Evolutionary conservation across 2,329 filamentous ascomycete species (phyloP).

Genomic region (Xylaria hypoxylon): DNA sequence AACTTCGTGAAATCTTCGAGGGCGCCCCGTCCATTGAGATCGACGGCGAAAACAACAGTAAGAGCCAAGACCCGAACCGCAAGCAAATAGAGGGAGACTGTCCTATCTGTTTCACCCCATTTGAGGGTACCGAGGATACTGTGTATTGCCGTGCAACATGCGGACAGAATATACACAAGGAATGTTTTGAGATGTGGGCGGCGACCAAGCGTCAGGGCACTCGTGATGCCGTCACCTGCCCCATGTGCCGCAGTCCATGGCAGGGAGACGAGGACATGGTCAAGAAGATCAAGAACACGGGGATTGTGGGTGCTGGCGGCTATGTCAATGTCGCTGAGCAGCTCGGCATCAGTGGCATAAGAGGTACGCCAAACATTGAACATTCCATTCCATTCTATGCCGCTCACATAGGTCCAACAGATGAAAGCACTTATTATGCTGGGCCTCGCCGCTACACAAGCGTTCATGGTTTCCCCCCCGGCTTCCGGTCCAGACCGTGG

Average conservation of each 20-base stretch:
- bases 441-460: neutral
- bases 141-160: slow-evolving; percentile 66
- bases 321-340: slow-evolving; percentile 72
- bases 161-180: slow-evolving; percentile 66
- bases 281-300: slow-evolving; percentile 58
- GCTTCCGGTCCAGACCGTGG: neutral
- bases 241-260: slow-evolving; percentile 71
- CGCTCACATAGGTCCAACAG: slow-evolving; percentile 12
- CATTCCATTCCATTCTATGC: neutral
- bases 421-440: slow-evolving; percentile 28
- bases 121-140: slow-evolving; percentile 55
- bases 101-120: slow-evolving; percentile 67
- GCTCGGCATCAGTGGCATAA: slow-evolving; percentile 65
- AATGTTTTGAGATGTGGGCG: slow-evolving; percentile 68
- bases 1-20: slow-evolving; percentile 69
- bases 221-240: slow-evolving; percentile 64
- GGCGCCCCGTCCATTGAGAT: slow-evolving; percentile 63
- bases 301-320: slow-evolving; percentile 60
- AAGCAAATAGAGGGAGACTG: slow-evolving; percentile 66
- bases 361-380: slow-evolving; percentile 56
- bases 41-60: slow-evolving; percentile 42
- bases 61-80: slow-evolving; percentile 53
- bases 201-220: slow-evolving; percentile 56
- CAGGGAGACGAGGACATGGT: slow-evolving; percentile 59
- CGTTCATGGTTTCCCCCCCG: neutral